Conservation (phyloP, 306 rosid genomes). For the Cucurbita argyrosperma region DNA sequence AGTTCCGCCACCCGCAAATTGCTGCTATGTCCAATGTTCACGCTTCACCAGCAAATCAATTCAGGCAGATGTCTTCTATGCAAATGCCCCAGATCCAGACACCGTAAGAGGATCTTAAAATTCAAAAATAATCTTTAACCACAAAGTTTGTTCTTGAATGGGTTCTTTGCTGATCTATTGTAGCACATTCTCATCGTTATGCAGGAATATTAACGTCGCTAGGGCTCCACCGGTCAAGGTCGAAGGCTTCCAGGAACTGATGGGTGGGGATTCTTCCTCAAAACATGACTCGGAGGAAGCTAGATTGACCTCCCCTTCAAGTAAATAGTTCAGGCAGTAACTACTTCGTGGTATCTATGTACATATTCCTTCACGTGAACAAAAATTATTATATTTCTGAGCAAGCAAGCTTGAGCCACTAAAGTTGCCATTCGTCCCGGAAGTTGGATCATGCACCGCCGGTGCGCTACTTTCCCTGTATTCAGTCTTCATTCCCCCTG, state of each 20-base stretch:
- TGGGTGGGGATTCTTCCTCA: constrained; percentile 72
- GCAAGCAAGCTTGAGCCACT: background rate
- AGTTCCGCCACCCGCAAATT: constrained; percentile 64
- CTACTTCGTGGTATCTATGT: background rate
- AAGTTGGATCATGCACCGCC: background rate
- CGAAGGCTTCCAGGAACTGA: constrained; percentile 77
- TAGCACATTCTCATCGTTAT: constrained; percentile 8
- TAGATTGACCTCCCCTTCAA: constrained; percentile 53
- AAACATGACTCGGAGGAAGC: constrained; percentile 78
- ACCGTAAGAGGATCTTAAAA: constrained; percentile 34
- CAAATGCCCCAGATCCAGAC: constrained; percentile 62
- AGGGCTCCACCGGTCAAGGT: constrained; percentile 94
- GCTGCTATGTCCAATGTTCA: constrained; percentile 57
- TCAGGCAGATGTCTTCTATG: constrained; percentile 49
- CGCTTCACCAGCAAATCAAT: constrained; percentile 44
- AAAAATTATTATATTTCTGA: background rate
- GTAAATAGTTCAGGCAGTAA: constrained; percentile 23
- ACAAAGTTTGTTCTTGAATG: background rate
- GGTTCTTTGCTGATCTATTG: constrained; percentile 2
- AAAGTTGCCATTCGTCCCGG: background rate
- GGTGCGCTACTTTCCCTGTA: background rate
- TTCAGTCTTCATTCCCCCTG: background rate
- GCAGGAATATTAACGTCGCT: constrained; percentile 52
- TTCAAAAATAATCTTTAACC: constrained; percentile 1
- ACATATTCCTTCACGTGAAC: background rate